A percentile compares a stretch with the other conserved stretches of the same genome.
Conservation (phyloP, 345 rosid species). For the Syzygium oleosum region DNA sequence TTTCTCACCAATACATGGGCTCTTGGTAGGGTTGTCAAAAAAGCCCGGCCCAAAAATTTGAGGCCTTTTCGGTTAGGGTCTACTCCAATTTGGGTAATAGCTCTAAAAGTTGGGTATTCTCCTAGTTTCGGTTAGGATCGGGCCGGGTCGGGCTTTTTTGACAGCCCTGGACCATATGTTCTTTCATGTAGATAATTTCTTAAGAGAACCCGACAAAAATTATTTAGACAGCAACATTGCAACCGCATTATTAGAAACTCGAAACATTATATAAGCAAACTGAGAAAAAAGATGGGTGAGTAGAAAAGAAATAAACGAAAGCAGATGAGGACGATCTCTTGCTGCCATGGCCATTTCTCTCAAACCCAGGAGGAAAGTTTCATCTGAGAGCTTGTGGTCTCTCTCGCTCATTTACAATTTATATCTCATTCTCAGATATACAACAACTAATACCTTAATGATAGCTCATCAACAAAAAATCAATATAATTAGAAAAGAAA, state of each 20-base stretch:
- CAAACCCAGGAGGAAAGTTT: not conserved
- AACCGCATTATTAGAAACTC: not conserved
- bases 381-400: not conserved
- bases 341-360: not conserved
- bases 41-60: too few relatives aligned
- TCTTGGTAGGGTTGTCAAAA: not conserved
- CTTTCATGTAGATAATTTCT: not conserved
- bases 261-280: too few relatives aligned
- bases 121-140: too few relatives aligned
- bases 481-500: not conserved
- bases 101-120: too few relatives aligned
- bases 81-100: too few relatives aligned
- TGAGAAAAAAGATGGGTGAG: not conserved
- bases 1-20: not conserved
- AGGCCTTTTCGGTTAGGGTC: too few relatives aligned
- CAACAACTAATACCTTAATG: not conserved
- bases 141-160: too few relatives aligned
- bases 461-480: not conserved
- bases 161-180: not conserved
- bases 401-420: not conserved
- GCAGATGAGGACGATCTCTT: not conserved
- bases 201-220: not conserved
- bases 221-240: not conserved
- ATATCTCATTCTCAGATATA: not conserved
- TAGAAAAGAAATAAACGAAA: not conserved